Conservation (phyloP, 768 basidiomycete species). For the Lentinula raphanica region DNA sequence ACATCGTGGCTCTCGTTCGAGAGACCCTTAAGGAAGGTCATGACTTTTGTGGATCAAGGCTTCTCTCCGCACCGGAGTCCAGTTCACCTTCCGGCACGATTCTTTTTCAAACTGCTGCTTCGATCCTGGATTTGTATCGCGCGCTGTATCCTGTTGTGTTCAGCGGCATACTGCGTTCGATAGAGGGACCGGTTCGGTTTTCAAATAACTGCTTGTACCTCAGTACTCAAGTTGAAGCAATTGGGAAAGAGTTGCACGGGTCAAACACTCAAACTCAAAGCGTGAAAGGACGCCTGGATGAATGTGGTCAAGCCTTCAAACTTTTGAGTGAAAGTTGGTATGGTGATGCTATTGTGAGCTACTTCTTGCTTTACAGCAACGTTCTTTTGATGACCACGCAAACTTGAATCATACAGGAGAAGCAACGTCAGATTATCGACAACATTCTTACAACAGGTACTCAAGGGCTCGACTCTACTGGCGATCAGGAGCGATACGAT, state of each 20-base stretch:
- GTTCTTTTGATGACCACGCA: constrained; percentile 3
- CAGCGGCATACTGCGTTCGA: constrained; percentile 35
- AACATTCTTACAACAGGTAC: constrained; percentile 46
- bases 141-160: constrained; percentile 72
- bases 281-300: constrained; percentile 44
- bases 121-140: constrained; percentile 73
- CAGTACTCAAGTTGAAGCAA: constrained; percentile 41
- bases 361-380: background rate
- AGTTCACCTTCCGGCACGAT: constrained; percentile 42
- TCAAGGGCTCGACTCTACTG: constrained; percentile 63
- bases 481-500: constrained; percentile 69
- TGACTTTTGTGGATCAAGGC: constrained; percentile 51
- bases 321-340: constrained; percentile 66
- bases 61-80: constrained; percentile 36
- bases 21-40: constrained; percentile 63
- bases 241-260: constrained; percentile 24
- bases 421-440: constrained; percentile 39
- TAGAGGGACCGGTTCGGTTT: constrained; percentile 63
- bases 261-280: constrained; percentile 12
- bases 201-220: constrained; percentile 81
- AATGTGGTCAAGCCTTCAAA: constrained; percentile 46
- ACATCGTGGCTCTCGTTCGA: constrained; percentile 51
- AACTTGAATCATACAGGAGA: constrained; percentile 33
- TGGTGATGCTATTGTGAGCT: constrained; percentile 62
- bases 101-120: constrained; percentile 55